Percentiles rank a stretch among this genome's conserved stretches.
Conservation (phyloP, 257 asterid species). For the Solanum raphanifolium region DNA sequence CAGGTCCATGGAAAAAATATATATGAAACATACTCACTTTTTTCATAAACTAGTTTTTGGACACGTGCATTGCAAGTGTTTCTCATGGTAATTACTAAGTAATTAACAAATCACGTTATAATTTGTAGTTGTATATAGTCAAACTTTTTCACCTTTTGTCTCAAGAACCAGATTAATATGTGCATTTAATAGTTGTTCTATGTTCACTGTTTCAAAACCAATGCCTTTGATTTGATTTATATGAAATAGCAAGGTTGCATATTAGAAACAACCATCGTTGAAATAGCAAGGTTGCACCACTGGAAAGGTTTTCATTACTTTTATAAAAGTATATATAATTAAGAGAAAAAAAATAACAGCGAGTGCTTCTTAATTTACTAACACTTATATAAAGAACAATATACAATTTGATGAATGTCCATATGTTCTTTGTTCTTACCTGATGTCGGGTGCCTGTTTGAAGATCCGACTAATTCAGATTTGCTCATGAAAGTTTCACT, state of each 20-base stretch:
- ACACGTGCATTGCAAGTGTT: neutral
- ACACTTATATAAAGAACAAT: neutral
- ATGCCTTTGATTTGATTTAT: neutral
- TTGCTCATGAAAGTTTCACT: neutral
- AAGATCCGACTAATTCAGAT: neutral
- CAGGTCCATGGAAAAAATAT: neutral
- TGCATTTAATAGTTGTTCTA: neutral
- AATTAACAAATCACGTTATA: neutral
- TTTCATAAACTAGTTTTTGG: neutral
- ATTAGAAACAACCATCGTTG: neutral
- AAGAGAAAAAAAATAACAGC: neutral
- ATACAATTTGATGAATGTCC: neutral
- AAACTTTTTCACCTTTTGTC: neutral
- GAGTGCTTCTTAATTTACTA: neutral
- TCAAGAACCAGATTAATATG: neutral
- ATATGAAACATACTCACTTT: neutral
- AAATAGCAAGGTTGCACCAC: neutral
- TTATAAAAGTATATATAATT: neutral
- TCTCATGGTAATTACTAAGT: neutral
- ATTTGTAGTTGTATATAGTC: neutral
- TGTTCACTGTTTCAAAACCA: neutral
- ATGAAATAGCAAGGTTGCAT: neutral
- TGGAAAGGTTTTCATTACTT: neutral
- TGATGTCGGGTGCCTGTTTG: neutral
- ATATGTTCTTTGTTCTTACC: neutral